Evolutionary conservation across 805 yeast genomes (phyloP).

Genomic region (Wickerhamomyces tratensis): DNA sequence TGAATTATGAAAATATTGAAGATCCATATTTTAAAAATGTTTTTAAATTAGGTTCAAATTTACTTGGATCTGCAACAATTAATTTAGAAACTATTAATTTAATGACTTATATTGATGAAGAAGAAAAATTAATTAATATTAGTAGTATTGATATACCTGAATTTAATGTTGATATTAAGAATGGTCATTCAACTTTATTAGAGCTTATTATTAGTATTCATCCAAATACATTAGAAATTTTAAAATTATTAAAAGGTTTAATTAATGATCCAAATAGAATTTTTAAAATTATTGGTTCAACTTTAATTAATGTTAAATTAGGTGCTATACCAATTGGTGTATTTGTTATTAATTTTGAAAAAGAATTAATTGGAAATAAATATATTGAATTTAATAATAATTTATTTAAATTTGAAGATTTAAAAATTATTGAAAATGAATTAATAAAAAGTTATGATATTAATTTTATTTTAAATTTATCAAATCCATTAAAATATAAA

Average conservation of each 20-base stretch:
- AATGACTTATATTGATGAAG: slow-evolving; percentile 14
- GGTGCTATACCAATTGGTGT: slow-evolving; percentile 24
- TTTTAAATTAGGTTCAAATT: slow-evolving; percentile 24
- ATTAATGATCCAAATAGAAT: slow-evolving; percentile 20
- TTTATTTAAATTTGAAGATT: slow-evolving; percentile 15
- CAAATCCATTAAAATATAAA: slow-evolving; percentile 14
- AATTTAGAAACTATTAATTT: slow-evolving; percentile 22
- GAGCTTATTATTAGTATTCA: slow-evolving; percentile 19
- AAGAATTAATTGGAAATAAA: slow-evolving; percentile 17
- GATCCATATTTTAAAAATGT: slow-evolving; percentile 15
- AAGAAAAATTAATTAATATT: slow-evolving; percentile 10
- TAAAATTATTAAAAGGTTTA: slow-evolving; percentile 23
- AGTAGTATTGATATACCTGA: slow-evolving; percentile 25
- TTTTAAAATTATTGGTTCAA: slow-evolving; percentile 24
- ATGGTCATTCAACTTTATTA: slow-evolving; percentile 17
- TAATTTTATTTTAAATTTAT: slow-evolving; percentile 10
- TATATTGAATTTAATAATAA: slow-evolving; percentile 12
- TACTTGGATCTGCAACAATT: slow-evolving; percentile 18
- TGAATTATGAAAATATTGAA: slow-evolving; percentile 23
- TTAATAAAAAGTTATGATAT: slow-evolving; percentile 15
- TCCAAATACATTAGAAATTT: slow-evolving; percentile 24
- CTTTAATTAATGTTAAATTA: slow-evolving; percentile 21
- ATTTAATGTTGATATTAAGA: slow-evolving; percentile 22
- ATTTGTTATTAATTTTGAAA: slow-evolving; percentile 21
- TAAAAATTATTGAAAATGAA: slow-evolving; percentile 13